These are phyloP conservation scores for Tephrocybe sp. DNA, from an alignment of 768 basidiomycete species.

Conservation along the genomic window DNA sequence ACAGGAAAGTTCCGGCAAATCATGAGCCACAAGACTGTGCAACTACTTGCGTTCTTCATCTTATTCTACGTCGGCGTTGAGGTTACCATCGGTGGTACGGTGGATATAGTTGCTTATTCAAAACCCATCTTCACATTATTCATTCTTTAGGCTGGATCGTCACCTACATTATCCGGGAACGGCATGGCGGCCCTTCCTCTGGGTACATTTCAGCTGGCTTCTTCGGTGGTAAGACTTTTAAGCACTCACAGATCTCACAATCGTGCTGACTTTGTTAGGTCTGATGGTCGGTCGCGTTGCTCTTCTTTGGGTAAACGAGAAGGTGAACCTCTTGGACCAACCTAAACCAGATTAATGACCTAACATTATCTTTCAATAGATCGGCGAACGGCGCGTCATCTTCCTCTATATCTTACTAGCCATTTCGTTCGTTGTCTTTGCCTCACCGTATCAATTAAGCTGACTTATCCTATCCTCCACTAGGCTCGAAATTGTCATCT, in stretches of 20 bases:
- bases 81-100: conserved; percentile 52
- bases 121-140: too few relatives aligned
- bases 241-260: background rate
- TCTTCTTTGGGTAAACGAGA: background rate
- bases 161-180: conserved; percentile 46
- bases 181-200: conserved; percentile 35
- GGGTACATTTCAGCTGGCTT: conserved; percentile 28
- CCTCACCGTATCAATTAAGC: too few relatives aligned
- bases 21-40: conserved; percentile 50
- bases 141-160: conserved; percentile 81
- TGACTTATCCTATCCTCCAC: too few relatives aligned
- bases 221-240: conserved; percentile 19
- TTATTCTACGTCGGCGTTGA: conserved; percentile 72
- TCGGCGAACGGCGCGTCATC: background rate
- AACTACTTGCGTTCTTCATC: conserved; percentile 62
- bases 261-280: conserved; percentile 32
- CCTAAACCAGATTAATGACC: too few relatives aligned
- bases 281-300: conserved; percentile 37
- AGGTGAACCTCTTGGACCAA: background rate
- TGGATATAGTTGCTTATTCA: background rate
- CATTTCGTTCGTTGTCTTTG: background rate
- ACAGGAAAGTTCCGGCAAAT: conserved; percentile 48
- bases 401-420: background rate
- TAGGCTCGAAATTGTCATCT: conserved; percentile 66
- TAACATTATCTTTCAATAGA: background rate